phyloP scores from a whole-genome alignment of 257 asterid genomes.

The Phtheirospermum japonicum region DNA sequence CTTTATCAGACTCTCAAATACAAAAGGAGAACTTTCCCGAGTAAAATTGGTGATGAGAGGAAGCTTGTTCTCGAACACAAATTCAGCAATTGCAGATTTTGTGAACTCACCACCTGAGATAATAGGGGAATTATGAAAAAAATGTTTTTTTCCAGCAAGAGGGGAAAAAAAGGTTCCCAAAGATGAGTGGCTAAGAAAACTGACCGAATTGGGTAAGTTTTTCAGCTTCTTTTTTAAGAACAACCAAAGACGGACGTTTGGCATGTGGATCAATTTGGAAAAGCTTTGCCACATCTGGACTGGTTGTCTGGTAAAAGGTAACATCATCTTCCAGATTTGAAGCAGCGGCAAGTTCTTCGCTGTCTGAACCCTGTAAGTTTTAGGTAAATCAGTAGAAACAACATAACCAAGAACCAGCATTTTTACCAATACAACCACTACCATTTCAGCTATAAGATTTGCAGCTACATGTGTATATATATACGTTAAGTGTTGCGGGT shows the following conservation, averaged over 20 bases:
- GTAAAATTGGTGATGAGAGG: constrained; percentile 78
- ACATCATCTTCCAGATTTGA: constrained; percentile 71
- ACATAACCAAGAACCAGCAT: neutral
- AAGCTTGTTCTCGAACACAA: constrained; percentile 75
- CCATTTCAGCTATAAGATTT: neutral
- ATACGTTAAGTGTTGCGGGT: no score
- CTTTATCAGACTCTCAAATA: constrained; percentile 92
- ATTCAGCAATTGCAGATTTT: constrained; percentile 73
- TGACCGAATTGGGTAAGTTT: constrained; percentile 57
- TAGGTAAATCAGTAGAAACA: constrained; percentile 13
- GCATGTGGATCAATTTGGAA: constrained; percentile 55
- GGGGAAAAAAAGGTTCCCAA: constrained; percentile 4
- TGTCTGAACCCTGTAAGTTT: constrained; percentile 59
- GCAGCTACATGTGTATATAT: neutral
- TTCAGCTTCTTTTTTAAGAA: constrained; percentile 73
- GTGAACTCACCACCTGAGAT: constrained; percentile 67
- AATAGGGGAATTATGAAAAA: constrained; percentile 6
- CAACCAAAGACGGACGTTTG: constrained; percentile 66
- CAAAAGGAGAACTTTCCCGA: constrained; percentile 61
- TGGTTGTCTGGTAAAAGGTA: constrained; percentile 64
- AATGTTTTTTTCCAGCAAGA: constrained; percentile 6
- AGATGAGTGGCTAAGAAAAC: constrained; percentile 26
- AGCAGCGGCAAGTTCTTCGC: constrained; percentile 73
- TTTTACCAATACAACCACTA: constrained; percentile 4
- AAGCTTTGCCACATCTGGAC: constrained; percentile 69